Evolutionary conservation across 2,329 filamentous ascomycete species (phyloP).

Genomic region (Magnaporthales sp.): DNA sequence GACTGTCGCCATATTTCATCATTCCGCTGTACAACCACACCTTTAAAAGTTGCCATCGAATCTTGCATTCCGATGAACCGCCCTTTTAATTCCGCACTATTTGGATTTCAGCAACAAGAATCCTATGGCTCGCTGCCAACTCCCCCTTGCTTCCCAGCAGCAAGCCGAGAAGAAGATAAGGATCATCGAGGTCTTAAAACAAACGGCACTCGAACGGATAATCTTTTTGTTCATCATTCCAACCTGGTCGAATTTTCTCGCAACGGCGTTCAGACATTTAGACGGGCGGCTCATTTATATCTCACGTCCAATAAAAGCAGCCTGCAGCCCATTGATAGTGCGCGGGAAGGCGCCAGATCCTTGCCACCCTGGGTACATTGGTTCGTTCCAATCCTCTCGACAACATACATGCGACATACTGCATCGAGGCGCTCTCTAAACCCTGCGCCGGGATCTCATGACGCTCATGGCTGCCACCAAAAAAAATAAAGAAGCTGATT

Average conservation of each 20-base stretch:
- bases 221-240: slow-evolving; percentile 12
- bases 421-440: slow-evolving; percentile 1
- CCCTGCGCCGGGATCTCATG: background rate
- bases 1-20: background rate
- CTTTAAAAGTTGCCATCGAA: background rate
- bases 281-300: slow-evolving; percentile 9
- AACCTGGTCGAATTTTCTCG: slow-evolving; percentile 18
- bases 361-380: slow-evolving; percentile 7
- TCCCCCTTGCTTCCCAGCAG: slow-evolving; percentile 16
- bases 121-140: slow-evolving; percentile 20
- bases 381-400: slow-evolving; percentile 7
- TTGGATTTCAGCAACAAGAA: background rate
- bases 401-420: background rate
- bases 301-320: background rate
- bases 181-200: slow-evolving; percentile 4
- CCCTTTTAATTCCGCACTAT: background rate
- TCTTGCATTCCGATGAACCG: background rate
- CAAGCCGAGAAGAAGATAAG: slow-evolving; percentile 9
- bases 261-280: slow-evolving; percentile 22
- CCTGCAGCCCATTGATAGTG: background rate
- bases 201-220: slow-evolving; percentile 7
- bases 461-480: background rate
- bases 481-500: slow-evolving; percentile 1
- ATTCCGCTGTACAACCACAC: background rate
- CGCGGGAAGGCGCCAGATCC: background rate